Base-by-base conservation (phyloP, 2,329 filamentous ascomycete genomes). In the Drechmeria coniospora region DNA sequence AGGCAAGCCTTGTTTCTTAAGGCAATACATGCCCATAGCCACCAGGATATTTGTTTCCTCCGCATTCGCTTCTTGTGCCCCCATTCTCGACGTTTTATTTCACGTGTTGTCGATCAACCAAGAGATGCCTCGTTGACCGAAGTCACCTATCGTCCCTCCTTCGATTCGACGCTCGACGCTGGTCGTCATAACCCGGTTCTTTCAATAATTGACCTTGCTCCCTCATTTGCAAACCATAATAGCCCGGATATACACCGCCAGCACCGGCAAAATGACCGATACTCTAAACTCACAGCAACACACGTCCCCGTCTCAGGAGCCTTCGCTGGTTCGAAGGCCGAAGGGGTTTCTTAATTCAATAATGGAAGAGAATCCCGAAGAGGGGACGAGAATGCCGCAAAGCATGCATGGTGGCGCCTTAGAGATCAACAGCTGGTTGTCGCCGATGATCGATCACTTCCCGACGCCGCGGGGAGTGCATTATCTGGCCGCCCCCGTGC, bases 401-500 rank as follows among this genome's bases (percentile, higher is more conserved):
- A n/a, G n/a, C n/a, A n/a, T n/a, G n/a, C n/a, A n/a, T n/a, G n/a
- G n/a, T n/a, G n/a, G n/a, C n/a, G n/a, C n/a, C n/a, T n/a, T 68
- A 32, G 67, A 63, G 45, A 63, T 70, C 37, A 57, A 65, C 37
- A 61, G 65, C 36, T 73, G 68, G 68, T 48, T 72, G 23, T 68
- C 66, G 23, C 68, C 68, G 23, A 52, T 62, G 49, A 69, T 63
- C 47, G 67, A 69, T 40, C 65, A 81, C 47, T 82, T 82, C 45
- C 78, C 76, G 23, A 79, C 76, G 7, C 76, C 77, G n/a, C 63
- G 72, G 42, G 76, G 74, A 33, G 56, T 68, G 40, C 62, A 77
- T 49, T 74, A 73, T 45, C 63, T 77, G 45, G 59, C 72, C 21
- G 72, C 70, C 26, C 68, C 71, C 25, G 63, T 69, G 44, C 59